A percentile compares a stretch with the other conserved stretches of the same genome.
These are phyloP conservation scores for Myxozyma udenii DNA, from an alignment of 805 yeast genomes.

Conservation along the genomic window DNA sequence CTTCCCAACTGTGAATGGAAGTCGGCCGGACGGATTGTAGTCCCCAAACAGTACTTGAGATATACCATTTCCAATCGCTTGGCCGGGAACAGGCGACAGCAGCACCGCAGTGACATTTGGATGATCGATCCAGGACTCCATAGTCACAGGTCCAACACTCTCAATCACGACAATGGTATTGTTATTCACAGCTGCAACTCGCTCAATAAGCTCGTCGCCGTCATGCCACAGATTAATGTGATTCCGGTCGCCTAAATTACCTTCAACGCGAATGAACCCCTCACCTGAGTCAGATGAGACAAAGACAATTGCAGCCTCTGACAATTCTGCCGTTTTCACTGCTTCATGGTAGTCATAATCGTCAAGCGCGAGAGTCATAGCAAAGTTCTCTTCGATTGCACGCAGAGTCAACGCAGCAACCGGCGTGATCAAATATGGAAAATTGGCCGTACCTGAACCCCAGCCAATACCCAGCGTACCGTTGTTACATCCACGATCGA, in stretches of 20 bases:
- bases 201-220: conserved; percentile 53
- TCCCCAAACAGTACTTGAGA: conserved; percentile 61
- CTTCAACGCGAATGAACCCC: conserved; percentile 56
- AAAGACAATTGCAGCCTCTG: conserved; percentile 55
- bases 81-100: conserved; percentile 57
- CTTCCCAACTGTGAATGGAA: conserved; percentile 63
- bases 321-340: conserved; percentile 47
- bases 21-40: conserved; percentile 58
- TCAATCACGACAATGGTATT: conserved; percentile 60
- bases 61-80: conserved; percentile 53
- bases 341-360: conserved; percentile 48
- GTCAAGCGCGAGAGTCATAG: conserved; percentile 47
- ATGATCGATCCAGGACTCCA: conserved; percentile 55
- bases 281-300: conserved; percentile 58
- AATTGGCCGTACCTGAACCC: conserved; percentile 61
- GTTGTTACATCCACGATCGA: conserved; percentile 51
- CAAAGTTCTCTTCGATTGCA: conserved; percentile 48
- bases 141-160: conserved; percentile 58
- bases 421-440: conserved; percentile 58
- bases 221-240: conserved; percentile 55
- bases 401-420: conserved; percentile 51
- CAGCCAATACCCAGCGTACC: conserved; percentile 58
- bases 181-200: conserved; percentile 49
- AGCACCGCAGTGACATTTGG: conserved; percentile 59
- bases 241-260: conserved; percentile 57